Conservation (phyloP, 2,329 filamentous ascomycete species). For the Cordyceps pruinosa region DNA sequence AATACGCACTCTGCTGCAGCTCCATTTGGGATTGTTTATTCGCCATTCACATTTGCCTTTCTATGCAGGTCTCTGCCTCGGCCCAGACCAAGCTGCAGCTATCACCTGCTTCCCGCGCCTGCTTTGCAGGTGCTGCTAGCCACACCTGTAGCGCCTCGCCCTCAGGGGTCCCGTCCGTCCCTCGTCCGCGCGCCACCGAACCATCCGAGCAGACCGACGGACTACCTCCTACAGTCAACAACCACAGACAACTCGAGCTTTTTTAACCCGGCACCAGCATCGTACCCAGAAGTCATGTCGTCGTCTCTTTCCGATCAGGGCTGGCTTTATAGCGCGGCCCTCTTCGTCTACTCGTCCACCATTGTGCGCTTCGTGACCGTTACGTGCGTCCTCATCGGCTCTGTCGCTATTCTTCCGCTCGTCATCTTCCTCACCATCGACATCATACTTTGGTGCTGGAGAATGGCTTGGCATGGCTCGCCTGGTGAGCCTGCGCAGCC, state of each 20-base stretch:
- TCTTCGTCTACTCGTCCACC: slow-evolving; percentile 1
- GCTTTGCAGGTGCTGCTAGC: background rate
- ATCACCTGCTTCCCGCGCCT: background rate
- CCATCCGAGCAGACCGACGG: background rate
- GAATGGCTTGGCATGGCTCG: slow-evolving; percentile 26
- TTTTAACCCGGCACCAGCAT: background rate
- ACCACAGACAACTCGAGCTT: background rate
- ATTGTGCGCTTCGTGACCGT: slow-evolving; percentile 1
- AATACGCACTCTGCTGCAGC: no score
- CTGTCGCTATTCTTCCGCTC: slow-evolving; percentile 41
- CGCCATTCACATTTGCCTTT: background rate
- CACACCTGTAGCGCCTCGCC: background rate
- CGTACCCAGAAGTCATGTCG: background rate
- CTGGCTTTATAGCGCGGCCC: slow-evolving; percentile 2
- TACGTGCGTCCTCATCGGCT: slow-evolving; percentile 27
- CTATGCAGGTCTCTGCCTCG: background rate
- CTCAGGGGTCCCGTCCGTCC: background rate
- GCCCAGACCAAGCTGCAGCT: background rate
- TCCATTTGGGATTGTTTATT: background rate
- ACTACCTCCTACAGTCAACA: background rate
- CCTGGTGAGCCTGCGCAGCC: background rate
- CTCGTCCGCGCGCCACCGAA: background rate
- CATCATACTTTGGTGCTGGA: slow-evolving; percentile 46
- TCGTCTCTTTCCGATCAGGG: background rate
- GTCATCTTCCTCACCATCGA: slow-evolving; percentile 44